Conservation (phyloP, 768 basidiomycete species). For the Porphyrellus cyaneotinctus region DNA sequence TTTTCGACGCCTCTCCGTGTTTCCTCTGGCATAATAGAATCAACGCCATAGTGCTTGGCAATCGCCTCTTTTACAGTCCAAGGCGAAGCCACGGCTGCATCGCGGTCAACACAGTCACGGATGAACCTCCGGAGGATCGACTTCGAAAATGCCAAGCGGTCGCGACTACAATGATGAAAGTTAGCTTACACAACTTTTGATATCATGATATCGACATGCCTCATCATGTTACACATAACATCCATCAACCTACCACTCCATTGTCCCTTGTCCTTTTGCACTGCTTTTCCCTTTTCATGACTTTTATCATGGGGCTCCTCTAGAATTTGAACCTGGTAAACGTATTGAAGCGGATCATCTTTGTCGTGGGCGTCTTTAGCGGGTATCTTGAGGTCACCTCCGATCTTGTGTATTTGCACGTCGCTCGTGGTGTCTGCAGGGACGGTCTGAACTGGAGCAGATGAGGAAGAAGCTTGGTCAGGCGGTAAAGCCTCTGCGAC, state of each 20-base stretch:
- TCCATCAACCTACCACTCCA: slow-evolving; percentile 79
- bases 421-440: slow-evolving; percentile 47
- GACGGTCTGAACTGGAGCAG: slow-evolving; percentile 42
- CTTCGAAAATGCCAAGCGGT: slow-evolving; percentile 93
- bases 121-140: slow-evolving; percentile 96
- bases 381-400: slow-evolving; percentile 73
- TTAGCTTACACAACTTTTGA: slow-evolving; percentile 1
- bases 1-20: slow-evolving; percentile 73
- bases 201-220: slow-evolving; percentile 43
- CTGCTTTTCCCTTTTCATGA: slow-evolving; percentile 53
- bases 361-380: slow-evolving; percentile 61
- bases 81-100: slow-evolving; percentile 87
- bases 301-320: slow-evolving; percentile 71
- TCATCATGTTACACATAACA: slow-evolving; percentile 75
- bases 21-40: slow-evolving; percentile 81
- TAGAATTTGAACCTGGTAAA: slow-evolving; percentile 83
- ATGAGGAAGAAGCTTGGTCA: slow-evolving; percentile 36
- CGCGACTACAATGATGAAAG: slow-evolving; percentile 56
- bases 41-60: slow-evolving; percentile 81
- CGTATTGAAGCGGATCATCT: slow-evolving; percentile 81
- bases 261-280: slow-evolving; percentile 56
- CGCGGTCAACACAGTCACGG: slow-evolving; percentile 91
- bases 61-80: slow-evolving; percentile 92
- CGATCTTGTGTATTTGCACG: slow-evolving; percentile 60
- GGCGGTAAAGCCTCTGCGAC: slow-evolving; percentile 32